Percentiles rank a stretch among this genome's conserved stretches.
These are phyloP conservation scores for Didymella lethalis DNA, from an alignment of 2,329 filamentous ascomycete species.

Conservation along the genomic window DNA sequence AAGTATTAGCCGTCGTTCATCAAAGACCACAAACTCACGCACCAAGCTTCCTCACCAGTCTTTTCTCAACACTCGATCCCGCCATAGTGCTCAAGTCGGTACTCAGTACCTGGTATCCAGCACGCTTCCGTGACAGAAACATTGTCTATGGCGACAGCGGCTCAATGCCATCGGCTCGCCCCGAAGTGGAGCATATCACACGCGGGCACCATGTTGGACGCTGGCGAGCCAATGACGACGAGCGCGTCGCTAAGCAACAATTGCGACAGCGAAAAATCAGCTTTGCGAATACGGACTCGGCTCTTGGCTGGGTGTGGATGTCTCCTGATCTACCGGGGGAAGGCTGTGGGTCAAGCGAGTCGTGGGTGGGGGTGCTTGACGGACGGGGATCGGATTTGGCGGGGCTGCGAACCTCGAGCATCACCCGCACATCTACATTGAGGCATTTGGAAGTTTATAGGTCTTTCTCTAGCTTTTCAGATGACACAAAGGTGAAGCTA, in stretches of 20 bases:
- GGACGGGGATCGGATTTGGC: background rate
- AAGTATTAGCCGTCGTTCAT: constrained; percentile 4
- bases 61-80: constrained; percentile 27
- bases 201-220: constrained; percentile 30
- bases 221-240: constrained; percentile 27
- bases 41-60: constrained; percentile 41
- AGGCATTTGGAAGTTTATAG: too few species aligned
- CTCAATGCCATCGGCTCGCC: constrained; percentile 9
- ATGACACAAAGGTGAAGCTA: too few species aligned
- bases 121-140: constrained; percentile 15
- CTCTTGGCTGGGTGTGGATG: constrained; percentile 13
- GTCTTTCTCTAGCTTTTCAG: too few species aligned
- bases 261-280: constrained; percentile 3
- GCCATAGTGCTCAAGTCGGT: constrained; percentile 9
- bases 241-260: constrained; percentile 30
- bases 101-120: constrained; percentile 9
- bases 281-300: constrained; percentile 14
- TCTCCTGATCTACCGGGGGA: constrained; percentile 2
- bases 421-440: background rate
- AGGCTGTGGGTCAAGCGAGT: background rate
- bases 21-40: background rate
- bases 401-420: background rate
- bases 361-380: background rate
- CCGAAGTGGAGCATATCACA: constrained; percentile 19
- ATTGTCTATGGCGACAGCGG: background rate